Evolutionary conservation across 805 yeast genomes (phyloP).

Genomic region (Saturnispora silvae): DNA sequence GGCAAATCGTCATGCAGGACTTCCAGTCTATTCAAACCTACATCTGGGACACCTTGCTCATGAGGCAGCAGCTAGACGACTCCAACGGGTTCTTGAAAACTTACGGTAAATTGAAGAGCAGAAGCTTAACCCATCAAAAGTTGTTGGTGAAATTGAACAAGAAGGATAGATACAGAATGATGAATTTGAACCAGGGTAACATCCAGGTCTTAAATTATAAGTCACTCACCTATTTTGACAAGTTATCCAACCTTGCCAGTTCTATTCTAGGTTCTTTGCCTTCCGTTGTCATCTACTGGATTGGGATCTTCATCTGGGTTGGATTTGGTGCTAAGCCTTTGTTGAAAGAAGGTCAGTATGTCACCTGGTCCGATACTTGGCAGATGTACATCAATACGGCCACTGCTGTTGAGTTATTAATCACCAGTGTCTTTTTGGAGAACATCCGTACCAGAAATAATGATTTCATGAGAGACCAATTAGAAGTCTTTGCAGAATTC

Average conservation of each 20-base stretch:
- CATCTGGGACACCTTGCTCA: constrained; percentile 30
- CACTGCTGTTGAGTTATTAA: constrained; percentile 26
- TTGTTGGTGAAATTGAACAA: constrained; percentile 7
- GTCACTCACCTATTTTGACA: constrained; percentile 26
- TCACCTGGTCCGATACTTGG: constrained; percentile 27
- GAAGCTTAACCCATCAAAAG: constrained; percentile 18
- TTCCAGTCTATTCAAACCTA: constrained; percentile 31
- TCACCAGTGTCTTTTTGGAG: constrained; percentile 28
- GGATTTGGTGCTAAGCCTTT: constrained; percentile 26
- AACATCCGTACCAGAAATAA: constrained; percentile 31
- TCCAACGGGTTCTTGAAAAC: constrained; percentile 19
- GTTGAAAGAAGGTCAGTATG: constrained; percentile 10
- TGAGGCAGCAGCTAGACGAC: constrained; percentile 29
- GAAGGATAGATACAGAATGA: constrained; percentile 1
- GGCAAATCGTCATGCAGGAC: constrained; percentile 34
- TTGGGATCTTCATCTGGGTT: constrained; percentile 29
- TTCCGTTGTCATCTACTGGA: constrained; percentile 27
- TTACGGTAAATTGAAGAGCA: constrained; percentile 23
- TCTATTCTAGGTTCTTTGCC: constrained; percentile 24
- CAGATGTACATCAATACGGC: constrained; percentile 33
- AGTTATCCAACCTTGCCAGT: constrained; percentile 18
- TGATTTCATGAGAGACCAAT: constrained; percentile 18
- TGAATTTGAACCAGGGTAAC: neutral
- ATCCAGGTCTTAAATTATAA: constrained; percentile 12
- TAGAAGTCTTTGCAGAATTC: constrained; percentile 14